Evolutionary conservation across 169 alveolate species (phyloP).

Genomic region (Cryptosporidium meleagridis): DNA sequence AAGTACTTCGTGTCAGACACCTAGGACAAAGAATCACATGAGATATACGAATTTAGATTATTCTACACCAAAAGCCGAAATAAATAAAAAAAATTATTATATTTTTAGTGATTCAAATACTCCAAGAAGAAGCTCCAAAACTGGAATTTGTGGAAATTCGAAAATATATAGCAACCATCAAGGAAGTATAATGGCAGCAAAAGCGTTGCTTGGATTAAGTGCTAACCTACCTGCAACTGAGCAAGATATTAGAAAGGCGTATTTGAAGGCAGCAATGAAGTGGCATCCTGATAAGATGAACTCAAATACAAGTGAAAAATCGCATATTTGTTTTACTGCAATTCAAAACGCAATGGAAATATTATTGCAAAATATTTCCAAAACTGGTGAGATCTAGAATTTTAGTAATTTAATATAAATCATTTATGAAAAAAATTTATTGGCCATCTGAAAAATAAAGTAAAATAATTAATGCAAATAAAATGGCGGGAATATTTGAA

Average conservation of each 20-base stretch:
- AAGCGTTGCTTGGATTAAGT: slow-evolving; percentile 57
- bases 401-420: neutral
- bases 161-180: neutral
- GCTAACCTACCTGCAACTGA: slow-evolving; percentile 49
- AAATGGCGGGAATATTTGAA: neutral
- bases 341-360: slow-evolving; percentile 67
- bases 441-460: neutral
- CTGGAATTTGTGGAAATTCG: neutral
- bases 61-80: neutral
- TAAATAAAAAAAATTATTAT: neutral
- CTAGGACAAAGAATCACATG: neutral
- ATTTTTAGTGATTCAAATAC: slow-evolving; percentile 1
- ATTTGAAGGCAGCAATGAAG: slow-evolving; percentile 73
- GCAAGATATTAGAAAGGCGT: slow-evolving; percentile 59
- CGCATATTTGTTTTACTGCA: slow-evolving; percentile 68
- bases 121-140: slow-evolving; percentile 15
- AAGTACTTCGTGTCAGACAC: slow-evolving; percentile 25
- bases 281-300: slow-evolving; percentile 71
- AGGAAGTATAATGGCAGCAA: slow-evolving; percentile 62
- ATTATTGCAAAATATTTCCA: slow-evolving; percentile 5
- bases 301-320: slow-evolving; percentile 10
- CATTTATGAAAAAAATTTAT: neutral
- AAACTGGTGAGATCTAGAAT: slow-evolving; percentile 14
- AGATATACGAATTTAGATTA: neutral
- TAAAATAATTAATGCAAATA: neutral